Percentiles rank a stretch among this genome's conserved stretches.
Evolutionary conservation across 140 eudicot species (phyloP).

Genomic region (Anethum foeniculum): DNA sequence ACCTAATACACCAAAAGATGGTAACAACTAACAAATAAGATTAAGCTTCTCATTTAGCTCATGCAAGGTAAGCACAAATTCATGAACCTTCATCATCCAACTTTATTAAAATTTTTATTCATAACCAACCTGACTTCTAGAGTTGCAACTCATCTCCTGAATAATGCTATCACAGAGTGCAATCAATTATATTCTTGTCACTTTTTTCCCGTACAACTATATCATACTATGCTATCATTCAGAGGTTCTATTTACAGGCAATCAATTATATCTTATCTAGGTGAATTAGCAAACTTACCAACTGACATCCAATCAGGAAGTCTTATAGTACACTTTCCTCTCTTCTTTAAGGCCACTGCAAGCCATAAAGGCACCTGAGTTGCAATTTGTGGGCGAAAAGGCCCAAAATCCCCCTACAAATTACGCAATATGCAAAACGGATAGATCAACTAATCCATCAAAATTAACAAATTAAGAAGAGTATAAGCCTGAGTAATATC

Average conservation of each 20-base stretch:
- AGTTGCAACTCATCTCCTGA: neutral
- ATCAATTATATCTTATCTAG: neutral
- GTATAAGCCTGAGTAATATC: neutral
- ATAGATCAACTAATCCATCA: neutral
- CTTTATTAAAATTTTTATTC: neutral
- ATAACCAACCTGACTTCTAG: neutral
- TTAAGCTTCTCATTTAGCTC: neutral
- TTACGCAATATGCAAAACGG: neutral
- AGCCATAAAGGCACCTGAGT: conserved; percentile 86
- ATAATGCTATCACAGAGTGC: neutral
- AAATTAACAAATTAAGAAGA: neutral
- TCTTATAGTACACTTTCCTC: conserved; percentile 86
- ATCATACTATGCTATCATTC: too few relatives aligned
- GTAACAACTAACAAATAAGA: neutral
- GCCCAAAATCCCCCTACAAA: conserved; percentile 86
- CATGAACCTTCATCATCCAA: neutral
- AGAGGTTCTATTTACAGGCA: neutral
- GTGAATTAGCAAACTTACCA: conserved; percentile 32
- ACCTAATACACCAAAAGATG: neutral
- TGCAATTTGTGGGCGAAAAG: conserved; percentile 69
- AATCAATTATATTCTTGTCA: neutral
- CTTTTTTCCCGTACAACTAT: neutral
- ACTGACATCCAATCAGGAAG: conserved; percentile 94
- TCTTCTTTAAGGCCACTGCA: conserved; percentile 84
- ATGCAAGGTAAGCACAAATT: neutral